Conservation (phyloP, 164 flowering plant genomes). For the Santalum album region DNA sequence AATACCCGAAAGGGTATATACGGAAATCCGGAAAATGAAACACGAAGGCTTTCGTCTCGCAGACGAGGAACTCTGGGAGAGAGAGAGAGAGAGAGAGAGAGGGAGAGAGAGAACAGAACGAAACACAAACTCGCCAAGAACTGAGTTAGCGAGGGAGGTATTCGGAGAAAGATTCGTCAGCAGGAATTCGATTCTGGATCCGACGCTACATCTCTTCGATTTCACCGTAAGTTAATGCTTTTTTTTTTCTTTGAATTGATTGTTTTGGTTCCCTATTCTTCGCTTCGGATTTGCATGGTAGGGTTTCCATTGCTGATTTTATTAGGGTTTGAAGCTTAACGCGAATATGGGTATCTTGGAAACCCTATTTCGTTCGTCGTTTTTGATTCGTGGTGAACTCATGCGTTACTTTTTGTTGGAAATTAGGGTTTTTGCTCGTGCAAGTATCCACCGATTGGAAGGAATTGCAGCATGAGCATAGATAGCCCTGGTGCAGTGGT, state of each 20-base stretch:
- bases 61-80: no score
- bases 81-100: no score
- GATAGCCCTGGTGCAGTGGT: conserved; percentile 63
- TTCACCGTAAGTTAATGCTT: neutral
- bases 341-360: neutral
- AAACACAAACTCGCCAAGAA: no score
- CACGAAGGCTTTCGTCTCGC: no score
- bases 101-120: no score
- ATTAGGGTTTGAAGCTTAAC: conserved; percentile 6
- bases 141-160: no score
- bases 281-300: neutral
- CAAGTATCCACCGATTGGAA: conserved; percentile 12
- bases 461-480: conserved; percentile 70
- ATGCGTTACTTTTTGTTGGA: conserved; percentile 8
- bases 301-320: neutral
- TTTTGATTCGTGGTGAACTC: conserved; percentile 5
- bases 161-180: no score
- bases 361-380: conserved; percentile 28
- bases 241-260: neutral
- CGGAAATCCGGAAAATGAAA: no score
- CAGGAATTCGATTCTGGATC: no score
- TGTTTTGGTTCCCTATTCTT: neutral
- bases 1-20: no score
- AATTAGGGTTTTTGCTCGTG: conserved; percentile 30
- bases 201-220: conserved; percentile 6